Evolutionary conservation across 805 yeast genomes (phyloP).

Genomic region (Lipomyces oligophaga): DNA sequence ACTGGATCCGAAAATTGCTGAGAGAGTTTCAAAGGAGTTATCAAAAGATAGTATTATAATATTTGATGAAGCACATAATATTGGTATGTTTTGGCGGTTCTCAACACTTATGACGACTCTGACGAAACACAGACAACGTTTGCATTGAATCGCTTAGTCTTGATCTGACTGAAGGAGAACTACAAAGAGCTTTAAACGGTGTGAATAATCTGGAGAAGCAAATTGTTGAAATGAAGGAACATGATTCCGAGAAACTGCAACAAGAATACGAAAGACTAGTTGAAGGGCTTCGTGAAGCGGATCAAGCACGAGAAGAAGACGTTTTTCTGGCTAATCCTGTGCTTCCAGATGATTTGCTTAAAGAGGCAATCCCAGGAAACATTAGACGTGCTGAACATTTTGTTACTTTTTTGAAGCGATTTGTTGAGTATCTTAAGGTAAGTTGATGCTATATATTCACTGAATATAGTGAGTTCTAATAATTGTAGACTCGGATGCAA

Average conservation of each 20-base stretch:
- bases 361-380: slow-evolving; percentile 96
- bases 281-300: slow-evolving; percentile 81
- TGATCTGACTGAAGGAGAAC: slow-evolving; percentile 84
- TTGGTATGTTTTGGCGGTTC: slow-evolving; percentile 43
- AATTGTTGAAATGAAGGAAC: slow-evolving; percentile 77
- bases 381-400: slow-evolving; percentile 97
- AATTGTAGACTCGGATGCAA: slow-evolving; percentile 94
- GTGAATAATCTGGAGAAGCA: slow-evolving; percentile 73
- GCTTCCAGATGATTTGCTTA: slow-evolving; percentile 74
- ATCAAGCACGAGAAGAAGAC: slow-evolving; percentile 58
- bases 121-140: slow-evolving; percentile 73
- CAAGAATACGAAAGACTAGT: slow-evolving; percentile 89
- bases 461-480: not conserved
- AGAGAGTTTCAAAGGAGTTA: slow-evolving; percentile 85
- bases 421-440: slow-evolving; percentile 90
- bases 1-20: slow-evolving; percentile 95
- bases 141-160: slow-evolving; percentile 93
- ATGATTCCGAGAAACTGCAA: slow-evolving; percentile 78
- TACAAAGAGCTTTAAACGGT: slow-evolving; percentile 83
- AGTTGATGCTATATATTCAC: slow-evolving; percentile 39
- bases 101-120: not conserved
- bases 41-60: slow-evolving; percentile 91
- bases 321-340: slow-evolving; percentile 83
- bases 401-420: slow-evolving; percentile 84
- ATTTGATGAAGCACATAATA: slow-evolving; percentile 98